These are phyloP conservation scores for Xylaria castorea DNA, from an alignment of 495 filamentous ascomycete genomes.

Conservation along the genomic window DNA sequence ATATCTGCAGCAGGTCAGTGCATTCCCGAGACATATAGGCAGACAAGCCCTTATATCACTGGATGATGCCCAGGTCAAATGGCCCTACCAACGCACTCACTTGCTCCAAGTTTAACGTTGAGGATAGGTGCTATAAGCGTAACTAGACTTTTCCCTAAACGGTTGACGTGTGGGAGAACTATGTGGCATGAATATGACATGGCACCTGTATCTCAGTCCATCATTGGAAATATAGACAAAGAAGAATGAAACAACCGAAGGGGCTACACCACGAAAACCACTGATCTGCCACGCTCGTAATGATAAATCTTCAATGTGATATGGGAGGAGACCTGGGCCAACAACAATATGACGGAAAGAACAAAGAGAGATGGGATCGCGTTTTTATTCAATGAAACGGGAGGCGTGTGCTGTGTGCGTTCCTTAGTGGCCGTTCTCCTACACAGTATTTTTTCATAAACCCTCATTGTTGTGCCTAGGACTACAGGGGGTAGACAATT, in stretches of 20 bases:
- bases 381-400: constrained; percentile 9
- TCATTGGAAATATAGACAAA: constrained; percentile 15
- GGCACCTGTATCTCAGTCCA: constrained; percentile 1
- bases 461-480: constrained; percentile 23
- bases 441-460: constrained; percentile 8
- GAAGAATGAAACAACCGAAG: constrained; percentile 2
- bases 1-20: constrained; percentile 21
- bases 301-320: background rate
- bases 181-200: constrained; percentile 5
- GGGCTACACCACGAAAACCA: background rate
- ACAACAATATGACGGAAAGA: constrained; percentile 3
- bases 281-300: constrained; percentile 1
- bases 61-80: background rate
- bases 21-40: constrained; percentile 27
- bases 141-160: background rate
- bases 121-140: background rate
- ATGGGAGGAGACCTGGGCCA: constrained; percentile 6
- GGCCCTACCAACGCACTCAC: background rate
- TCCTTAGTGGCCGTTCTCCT: background rate
- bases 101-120: background rate
- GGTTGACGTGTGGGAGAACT: background rate
- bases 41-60: background rate
- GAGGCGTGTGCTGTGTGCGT: constrained; percentile 12
- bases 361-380: constrained; percentile 20
- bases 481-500: constrained; percentile 8